Percentiles rank a stretch among this genome's conserved stretches.
Conservation (phyloP, 2,329 filamentous ascomycete genomes). For the Pseudocercospora ulei region DNA sequence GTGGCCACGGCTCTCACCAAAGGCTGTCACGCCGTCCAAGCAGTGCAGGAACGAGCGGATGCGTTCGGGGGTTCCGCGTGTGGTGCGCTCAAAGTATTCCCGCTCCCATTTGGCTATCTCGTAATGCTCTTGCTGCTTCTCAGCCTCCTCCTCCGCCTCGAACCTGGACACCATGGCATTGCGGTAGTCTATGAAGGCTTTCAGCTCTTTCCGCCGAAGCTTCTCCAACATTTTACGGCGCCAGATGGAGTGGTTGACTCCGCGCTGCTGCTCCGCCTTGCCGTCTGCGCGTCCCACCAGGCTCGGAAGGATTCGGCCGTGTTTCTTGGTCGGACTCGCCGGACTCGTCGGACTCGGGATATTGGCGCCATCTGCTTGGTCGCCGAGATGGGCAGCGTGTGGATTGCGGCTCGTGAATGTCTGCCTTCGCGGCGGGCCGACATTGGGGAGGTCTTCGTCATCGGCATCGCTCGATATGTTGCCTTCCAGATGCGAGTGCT, state of each 20-base stretch:
- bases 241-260: slow-evolving; percentile 25
- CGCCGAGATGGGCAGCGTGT: slow-evolving; percentile 16
- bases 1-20: slow-evolving; percentile 18
- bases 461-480: slow-evolving; percentile 32
- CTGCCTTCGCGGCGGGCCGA: slow-evolving; percentile 23
- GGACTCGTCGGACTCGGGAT: slow-evolving; percentile 10
- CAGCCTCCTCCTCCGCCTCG: slow-evolving; percentile 29
- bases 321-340: slow-evolving; percentile 21
- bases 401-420: slow-evolving; percentile 21
- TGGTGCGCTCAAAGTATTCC: slow-evolving; percentile 30
- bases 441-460: slow-evolving; percentile 30
- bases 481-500: slow-evolving; percentile 23
- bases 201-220: slow-evolving; percentile 28
- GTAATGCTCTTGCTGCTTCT: slow-evolving; percentile 25
- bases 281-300: slow-evolving; percentile 11
- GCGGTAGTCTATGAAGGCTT: slow-evolving; percentile 29
- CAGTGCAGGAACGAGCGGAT: slow-evolving; percentile 28
- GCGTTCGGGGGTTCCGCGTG: slow-evolving; percentile 28
- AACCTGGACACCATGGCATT: slow-evolving; percentile 31
- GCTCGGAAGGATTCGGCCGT: slow-evolving; percentile 12
- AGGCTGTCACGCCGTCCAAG: slow-evolving; percentile 28
- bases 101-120: slow-evolving; percentile 30
- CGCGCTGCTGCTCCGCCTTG: slow-evolving; percentile 15
- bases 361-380: slow-evolving; percentile 12
- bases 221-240: slow-evolving; percentile 30